Evolutionary conservation across 73 alveolate genomes (phyloP), one percentile per base, ranked within the genome.

Genomic region (Effrenium voratum): DNA sequence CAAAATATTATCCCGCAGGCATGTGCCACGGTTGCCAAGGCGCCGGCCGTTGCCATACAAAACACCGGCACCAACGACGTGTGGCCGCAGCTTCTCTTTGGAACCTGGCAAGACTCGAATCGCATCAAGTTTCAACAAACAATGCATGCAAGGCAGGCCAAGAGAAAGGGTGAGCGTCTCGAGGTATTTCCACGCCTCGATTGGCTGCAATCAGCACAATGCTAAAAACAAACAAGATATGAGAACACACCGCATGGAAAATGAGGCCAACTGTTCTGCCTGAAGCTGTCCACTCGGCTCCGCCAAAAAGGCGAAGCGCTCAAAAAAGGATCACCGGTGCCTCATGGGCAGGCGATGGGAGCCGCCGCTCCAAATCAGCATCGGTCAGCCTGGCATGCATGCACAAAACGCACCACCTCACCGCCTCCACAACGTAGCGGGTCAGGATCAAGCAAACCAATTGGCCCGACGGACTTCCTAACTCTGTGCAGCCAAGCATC

Each of bases 171-270:
- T 76, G 36, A 92, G 66, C 10, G 98, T 92, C 98, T 92, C 98
- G 77, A 92, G 82, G 98, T 92, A 92, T 66, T 92, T 92, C 98
- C 98, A 92, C 13, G 98, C 90, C 98, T 92, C 45, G 72, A 36
- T 72, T 47, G 36, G 30, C n/a, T n/a, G 19, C 26, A 52, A 52
- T 19, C 63, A 52, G 63, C 26, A 8, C 63, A 52, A 52, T 12
- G 19, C 19, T 19, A 12, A 52, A 19, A 52, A 19, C 63, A 52
- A 52, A 52, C 8, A 52, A 52, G 26, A 52, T 19, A n/a, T n/a
- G n/a, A n/a, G n/a, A n/a, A n/a, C n/a, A n/a, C n/a, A n/a, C n/a
- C n/a, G n/a, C n/a, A n/a, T n/a, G n/a, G n/a, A n/a, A n/a, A n/a
- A n/a, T n/a, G n/a, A n/a, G n/a, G n/a, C n/a, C n/a, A n/a, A n/a